Percentiles rank a stretch among this genome's conserved stretches.
phyloP scores from a whole-genome alignment of 1,139 yeast species.

The Lodderomyces parapsilosis region DNA sequence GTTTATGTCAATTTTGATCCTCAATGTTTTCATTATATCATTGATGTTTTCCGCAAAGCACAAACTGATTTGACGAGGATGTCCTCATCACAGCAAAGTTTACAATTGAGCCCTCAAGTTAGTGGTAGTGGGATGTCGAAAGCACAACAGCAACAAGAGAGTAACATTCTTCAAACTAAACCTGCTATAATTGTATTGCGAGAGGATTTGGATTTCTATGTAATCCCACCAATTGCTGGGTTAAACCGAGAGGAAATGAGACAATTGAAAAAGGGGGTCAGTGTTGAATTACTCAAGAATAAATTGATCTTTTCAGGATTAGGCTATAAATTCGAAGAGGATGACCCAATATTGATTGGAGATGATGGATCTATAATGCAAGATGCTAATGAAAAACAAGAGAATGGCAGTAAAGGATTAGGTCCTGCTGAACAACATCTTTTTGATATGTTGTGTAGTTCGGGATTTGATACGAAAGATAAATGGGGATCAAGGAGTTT shows the following conservation, averaged over 20 bases:
- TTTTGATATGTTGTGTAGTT: constrained; percentile 89
- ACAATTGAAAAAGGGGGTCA: constrained; percentile 68
- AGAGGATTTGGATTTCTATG: constrained; percentile 92
- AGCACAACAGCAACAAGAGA: constrained; percentile 24
- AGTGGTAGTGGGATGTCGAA: background rate
- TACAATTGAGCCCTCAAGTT: constrained; percentile 2
- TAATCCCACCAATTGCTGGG: constrained; percentile 71
- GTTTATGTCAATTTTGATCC: constrained; percentile 87
- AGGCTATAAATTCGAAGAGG: constrained; percentile 33
- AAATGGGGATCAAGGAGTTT: constrained; percentile 85
- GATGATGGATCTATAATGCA: constrained; percentile 8
- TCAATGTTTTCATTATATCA: constrained; percentile 77
- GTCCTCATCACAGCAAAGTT: constrained; percentile 5
- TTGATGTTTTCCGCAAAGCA: constrained; percentile 59
- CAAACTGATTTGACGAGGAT: constrained; percentile 33
- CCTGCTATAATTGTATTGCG: constrained; percentile 92
- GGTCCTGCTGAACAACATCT: constrained; percentile 96
- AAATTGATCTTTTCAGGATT: constrained; percentile 74
- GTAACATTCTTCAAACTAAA: constrained; percentile 67
- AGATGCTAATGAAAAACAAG: constrained; percentile 7
- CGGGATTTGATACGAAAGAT: constrained; percentile 73
- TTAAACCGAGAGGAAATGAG: constrained; percentile 53
- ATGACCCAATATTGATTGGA: constrained; percentile 15
- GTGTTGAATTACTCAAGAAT: constrained; percentile 48
- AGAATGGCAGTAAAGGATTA: constrained; percentile 40